Evolutionary conservation across 2,329 filamentous ascomycete genomes (phyloP), one percentile per base, ranked within the genome.

Genomic region (Diaporthe sp.): DNA sequence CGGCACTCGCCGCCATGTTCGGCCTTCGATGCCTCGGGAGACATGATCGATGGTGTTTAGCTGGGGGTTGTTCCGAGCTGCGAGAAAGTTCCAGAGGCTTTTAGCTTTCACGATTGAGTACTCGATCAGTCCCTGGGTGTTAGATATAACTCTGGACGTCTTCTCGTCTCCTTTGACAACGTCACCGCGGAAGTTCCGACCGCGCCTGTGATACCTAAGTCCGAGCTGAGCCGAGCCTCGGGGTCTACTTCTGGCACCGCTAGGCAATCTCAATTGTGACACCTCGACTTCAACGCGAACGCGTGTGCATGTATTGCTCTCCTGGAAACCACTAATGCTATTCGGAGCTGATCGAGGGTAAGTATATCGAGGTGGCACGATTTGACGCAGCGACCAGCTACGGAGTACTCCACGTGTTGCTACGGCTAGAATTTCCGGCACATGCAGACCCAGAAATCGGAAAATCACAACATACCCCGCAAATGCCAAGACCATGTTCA

Each of bases 1-100:
- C 91, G 88, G 79, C 91, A 93, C 66, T 81, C 81, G 63, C 78
- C 79, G 75, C 73, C 77, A 63, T 76, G 73, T 17, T 50, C 51
- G 39, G 72, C 65, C 35, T 61, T 61, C 2, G 71, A 71, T 51
- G 58, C 50, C 32, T 59, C 19, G 13, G 72, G 70, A 19, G 56
- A 19, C 75, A 76, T 76, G 37, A 32, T 68, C 8, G 17, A 39
- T n/a, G 22, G 44, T 9, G 37, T 32, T 12, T 1, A 69, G 22
- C 22, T 39, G 25, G 13, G 5, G 9, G 8, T n/a, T 10, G 19
- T 6, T 25, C n/a, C 32, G 25, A 22, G 5, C 17, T 39, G 37
- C 22, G 27, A 30, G 55, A 27, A 13, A 5, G 15, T 25, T 15
- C 27, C 30, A 1, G 39, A 39, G 19, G 42, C 30, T 19, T 6